Evolutionary conservation across 2,329 filamentous ascomycete genomes (phyloP).

Genomic region (Raffaelea deltoideospora): DNA sequence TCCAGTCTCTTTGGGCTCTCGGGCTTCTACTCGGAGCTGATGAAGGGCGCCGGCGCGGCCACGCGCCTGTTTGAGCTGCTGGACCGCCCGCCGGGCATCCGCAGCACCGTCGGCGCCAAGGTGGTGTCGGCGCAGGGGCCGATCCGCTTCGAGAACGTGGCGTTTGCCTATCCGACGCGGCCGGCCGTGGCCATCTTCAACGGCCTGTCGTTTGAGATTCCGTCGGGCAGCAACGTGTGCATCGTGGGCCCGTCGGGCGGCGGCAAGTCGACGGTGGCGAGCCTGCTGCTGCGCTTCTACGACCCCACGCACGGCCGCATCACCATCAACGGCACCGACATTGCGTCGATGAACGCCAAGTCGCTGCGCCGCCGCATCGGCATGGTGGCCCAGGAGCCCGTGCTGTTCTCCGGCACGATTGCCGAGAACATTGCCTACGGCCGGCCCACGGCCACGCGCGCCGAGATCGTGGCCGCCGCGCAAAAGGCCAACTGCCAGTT

Average conservation of each 20-base stretch:
- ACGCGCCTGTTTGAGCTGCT: slow-evolving; percentile 91
- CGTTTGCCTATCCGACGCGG: slow-evolving; percentile 84
- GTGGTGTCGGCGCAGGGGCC: slow-evolving; percentile 75
- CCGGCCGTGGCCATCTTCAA: slow-evolving; percentile 88
- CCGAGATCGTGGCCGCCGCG: slow-evolving; percentile 75
- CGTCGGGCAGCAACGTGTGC: slow-evolving; percentile 84
- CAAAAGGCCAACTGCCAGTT: slow-evolving; percentile 91
- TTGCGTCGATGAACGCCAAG: slow-evolving; percentile 80
- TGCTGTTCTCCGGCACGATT: slow-evolving; percentile 74
- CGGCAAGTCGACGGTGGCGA: slow-evolving; percentile 90
- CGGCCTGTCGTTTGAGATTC: slow-evolving; percentile 76
- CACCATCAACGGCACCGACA: slow-evolving; percentile 69
- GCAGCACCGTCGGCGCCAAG: slow-evolving; percentile 65
- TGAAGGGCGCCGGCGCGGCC: slow-evolving; percentile 98
- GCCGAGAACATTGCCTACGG: slow-evolving; percentile 89
- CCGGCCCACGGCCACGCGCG: slow-evolving; percentile 58
- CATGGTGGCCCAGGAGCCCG: slow-evolving; percentile 89
- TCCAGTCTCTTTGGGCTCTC: slow-evolving; percentile 88
- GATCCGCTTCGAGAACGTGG: slow-evolving; percentile 75
- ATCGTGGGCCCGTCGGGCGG: slow-evolving; percentile 94
- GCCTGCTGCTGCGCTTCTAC: slow-evolving; percentile 85
- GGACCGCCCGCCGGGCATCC: slow-evolving; percentile 73
- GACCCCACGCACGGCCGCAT: slow-evolving; percentile 64
- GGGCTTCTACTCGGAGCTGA: slow-evolving; percentile 93
- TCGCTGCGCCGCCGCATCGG: slow-evolving; percentile 84